These are phyloP conservation scores for Lonicera japonica DNA, from an alignment of 129 eudicot species.

Conservation along the genomic window DNA sequence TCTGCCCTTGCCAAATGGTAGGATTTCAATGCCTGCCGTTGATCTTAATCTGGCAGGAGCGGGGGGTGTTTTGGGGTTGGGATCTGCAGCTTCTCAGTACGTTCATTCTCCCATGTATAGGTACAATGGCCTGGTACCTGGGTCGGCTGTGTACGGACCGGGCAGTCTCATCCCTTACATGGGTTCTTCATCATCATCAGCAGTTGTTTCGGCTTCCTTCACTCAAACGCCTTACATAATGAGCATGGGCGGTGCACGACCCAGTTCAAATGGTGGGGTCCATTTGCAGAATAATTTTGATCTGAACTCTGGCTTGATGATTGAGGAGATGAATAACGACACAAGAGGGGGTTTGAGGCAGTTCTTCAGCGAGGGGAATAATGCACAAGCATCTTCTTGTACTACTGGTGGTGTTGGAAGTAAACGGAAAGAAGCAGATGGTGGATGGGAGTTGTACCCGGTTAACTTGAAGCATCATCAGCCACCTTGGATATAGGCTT, in stretches of 20 bases:
- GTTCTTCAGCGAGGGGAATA: constrained; percentile 32
- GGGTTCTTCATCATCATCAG: constrained; percentile 47
- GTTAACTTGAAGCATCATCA: constrained; percentile 39
- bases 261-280: constrained; percentile 46
- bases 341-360: constrained; percentile 35
- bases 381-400: constrained; percentile 46
- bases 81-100: constrained; percentile 32
- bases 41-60: constrained; percentile 35
- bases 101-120: constrained; percentile 42
- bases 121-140: constrained; percentile 42
- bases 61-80: constrained; percentile 30
- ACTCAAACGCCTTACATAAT: constrained; percentile 45
- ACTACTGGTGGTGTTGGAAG: too few relatives aligned
- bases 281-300: constrained; percentile 42
- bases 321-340: constrained; percentile 55
- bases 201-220: constrained; percentile 29
- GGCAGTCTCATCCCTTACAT: constrained; percentile 51
- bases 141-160: constrained; percentile 43
- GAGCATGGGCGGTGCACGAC: constrained; percentile 40
- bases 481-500: constrained; percentile 58
- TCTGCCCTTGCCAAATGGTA: constrained; percentile 31
- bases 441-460: constrained; percentile 53
- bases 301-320: constrained; percentile 46
- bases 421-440: constrained; percentile 65
- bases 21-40: constrained; percentile 27